Evolutionary conservation across 345 rosid genomes (phyloP), one percentile per base, ranked within the genome.

Genomic region (Cardamine resedifolia): DNA sequence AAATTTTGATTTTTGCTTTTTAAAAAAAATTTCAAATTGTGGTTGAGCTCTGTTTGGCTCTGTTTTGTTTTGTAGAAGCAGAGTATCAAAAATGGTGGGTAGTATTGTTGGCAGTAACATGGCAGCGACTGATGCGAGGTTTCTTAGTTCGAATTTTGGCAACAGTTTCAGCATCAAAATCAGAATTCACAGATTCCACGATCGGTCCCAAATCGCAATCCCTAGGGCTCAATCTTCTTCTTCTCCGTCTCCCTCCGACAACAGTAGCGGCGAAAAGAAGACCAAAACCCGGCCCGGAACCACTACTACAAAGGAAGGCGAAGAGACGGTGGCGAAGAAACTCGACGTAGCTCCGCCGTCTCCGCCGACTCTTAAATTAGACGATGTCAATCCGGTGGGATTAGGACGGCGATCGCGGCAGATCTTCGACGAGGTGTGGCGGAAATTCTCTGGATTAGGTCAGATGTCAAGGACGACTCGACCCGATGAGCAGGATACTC

Each of bases 371-470:
- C 71, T 92, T 39, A 87, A 85, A 59, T 68, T 92, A 41, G 96
- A 87, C 20, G 96, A 88, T 52, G 96, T 92, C 50, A 92, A 94
- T 71, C 97, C 97, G 0, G 97, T 94, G 26, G 97, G 95, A 0
- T 70, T 94, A 7, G 98, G 97, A 23, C 83, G 97, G 74, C 84
- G 86, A 75, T 91, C 97, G 10, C 75, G 97, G 59, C 97, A 91
- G 83, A 79, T 94, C 28, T 94, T 94, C 69, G 96, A 91, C 68
- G 92, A 89, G 76, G 97, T 90, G 12, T 94, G 98, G 98, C 81
- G 96, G 66, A 94, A 94, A 81, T 94, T 94, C 83, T 94, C 97
- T 9, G 96, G 95, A 12, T 79, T 94, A 38, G 97, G 97, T 7
- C 97, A 94, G 83, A 94, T 94, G 27, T 94, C 97, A 15, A 82